Conservation (phyloP, 2,329 filamentous ascomycete species). For the Calonectria montana region DNA sequence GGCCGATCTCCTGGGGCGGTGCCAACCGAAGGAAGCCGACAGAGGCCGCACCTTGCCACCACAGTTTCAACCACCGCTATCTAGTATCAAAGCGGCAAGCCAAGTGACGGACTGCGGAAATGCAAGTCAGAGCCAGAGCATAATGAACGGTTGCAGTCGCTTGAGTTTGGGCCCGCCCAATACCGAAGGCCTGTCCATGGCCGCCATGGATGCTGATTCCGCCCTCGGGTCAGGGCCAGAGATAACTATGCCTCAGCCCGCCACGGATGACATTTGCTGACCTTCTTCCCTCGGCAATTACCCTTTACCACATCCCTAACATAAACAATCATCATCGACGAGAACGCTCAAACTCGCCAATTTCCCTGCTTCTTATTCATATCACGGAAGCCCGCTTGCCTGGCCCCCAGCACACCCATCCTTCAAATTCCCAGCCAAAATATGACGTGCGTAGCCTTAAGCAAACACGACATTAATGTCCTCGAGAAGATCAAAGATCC, state of each 20-base stretch:
- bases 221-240: background rate
- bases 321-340: constrained; percentile 1
- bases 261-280: background rate
- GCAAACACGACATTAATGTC: constrained; percentile 69
- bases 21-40: constrained; percentile 55
- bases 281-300: constrained; percentile 6
- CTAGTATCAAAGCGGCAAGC: constrained; percentile 14
- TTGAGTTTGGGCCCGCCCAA: background rate
- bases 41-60: constrained; percentile 47
- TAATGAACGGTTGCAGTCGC: background rate
- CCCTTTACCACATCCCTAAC: constrained; percentile 10
- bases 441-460: constrained; percentile 65
- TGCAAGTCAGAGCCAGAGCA: background rate
- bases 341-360: background rate
- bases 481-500: constrained; percentile 76
- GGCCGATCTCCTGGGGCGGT: constrained; percentile 43
- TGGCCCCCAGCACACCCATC: background rate
- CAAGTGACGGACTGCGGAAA: constrained; percentile 30
- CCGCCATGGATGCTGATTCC: background rate
- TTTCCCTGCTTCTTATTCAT: constrained; percentile 2
- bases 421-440: constrained; percentile 24
- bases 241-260: constrained; percentile 14
- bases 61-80: constrained; percentile 22
- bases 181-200: background rate
- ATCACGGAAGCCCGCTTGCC: background rate